Conservation (phyloP, 2,329 filamentous ascomycete species). For the Aspergillus pseudotamarii region DNA sequence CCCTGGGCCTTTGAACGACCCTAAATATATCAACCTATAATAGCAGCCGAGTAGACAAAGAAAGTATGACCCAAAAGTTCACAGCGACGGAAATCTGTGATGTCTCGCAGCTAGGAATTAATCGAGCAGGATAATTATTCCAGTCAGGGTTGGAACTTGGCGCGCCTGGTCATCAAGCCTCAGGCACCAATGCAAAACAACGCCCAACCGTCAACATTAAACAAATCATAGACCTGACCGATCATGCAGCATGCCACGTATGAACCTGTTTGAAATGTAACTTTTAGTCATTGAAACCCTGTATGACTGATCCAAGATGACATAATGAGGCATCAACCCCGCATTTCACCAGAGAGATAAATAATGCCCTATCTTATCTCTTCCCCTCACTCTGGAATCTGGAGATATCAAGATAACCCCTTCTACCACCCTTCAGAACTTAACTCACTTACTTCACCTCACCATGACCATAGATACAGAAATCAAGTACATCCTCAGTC, state of each 20-base stretch:
- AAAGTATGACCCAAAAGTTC: background rate
- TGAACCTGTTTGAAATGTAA: background rate
- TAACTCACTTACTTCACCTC: background rate
- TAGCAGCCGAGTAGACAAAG: background rate
- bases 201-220: background rate
- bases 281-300: conserved; percentile 8
- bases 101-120: background rate
- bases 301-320: background rate
- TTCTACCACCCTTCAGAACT: background rate
- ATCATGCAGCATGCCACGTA: background rate
- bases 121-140: background rate
- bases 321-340: conserved; percentile 8
- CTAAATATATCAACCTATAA: background rate
- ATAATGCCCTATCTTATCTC: conserved; percentile 3
- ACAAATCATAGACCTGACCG: background rate
- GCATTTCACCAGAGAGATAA: conserved; percentile 1
- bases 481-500: conserved; percentile 31
- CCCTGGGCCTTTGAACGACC: background rate
- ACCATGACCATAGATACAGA: conserved; percentile 19
- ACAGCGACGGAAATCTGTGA: background rate
- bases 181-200: background rate
- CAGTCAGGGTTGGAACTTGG: background rate
- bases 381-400: background rate
- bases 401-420: background rate
- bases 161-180: background rate